phyloP scores from a whole-genome alignment of 2,329 filamentous ascomycete genomes.

The Paecilomyces sp. region DNA sequence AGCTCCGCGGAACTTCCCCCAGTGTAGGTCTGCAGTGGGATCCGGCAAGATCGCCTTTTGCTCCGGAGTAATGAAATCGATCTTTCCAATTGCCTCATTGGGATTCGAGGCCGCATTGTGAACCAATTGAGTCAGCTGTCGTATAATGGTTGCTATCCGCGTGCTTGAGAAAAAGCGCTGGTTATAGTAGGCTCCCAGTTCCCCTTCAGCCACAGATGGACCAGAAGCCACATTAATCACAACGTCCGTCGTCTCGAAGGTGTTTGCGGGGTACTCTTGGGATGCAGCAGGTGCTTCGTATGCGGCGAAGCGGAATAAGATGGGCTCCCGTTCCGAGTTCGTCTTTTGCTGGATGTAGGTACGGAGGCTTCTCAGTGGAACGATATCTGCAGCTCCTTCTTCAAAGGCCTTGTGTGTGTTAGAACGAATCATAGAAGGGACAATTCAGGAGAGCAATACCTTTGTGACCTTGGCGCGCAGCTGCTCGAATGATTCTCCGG shows the following conservation, averaged over 20 bases:
- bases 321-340: constrained; percentile 30
- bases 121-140: constrained; percentile 36
- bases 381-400: constrained; percentile 34
- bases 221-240: constrained; percentile 30
- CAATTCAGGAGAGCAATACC: constrained; percentile 15
- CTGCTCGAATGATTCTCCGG: constrained; percentile 33
- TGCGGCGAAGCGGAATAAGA: constrained; percentile 41
- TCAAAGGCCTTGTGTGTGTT: constrained; percentile 25
- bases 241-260: constrained; percentile 38
- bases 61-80: constrained; percentile 35
- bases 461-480: constrained; percentile 34
- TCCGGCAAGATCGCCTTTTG: constrained; percentile 24
- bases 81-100: constrained; percentile 33
- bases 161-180: constrained; percentile 40
- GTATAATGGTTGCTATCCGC: constrained; percentile 36
- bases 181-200: constrained; percentile 37
- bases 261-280: constrained; percentile 34
- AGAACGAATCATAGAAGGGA: constrained; percentile 1
- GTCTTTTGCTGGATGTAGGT: constrained; percentile 34
- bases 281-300: constrained; percentile 38
- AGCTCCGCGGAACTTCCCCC: constrained; percentile 38
- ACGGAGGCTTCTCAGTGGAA: constrained; percentile 33
- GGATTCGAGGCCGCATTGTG: constrained; percentile 33
- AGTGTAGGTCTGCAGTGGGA: constrained; percentile 37
- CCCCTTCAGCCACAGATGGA: constrained; percentile 15